Conservation (phyloP, 2,329 filamentous ascomycete species). For the Calonectria montana region DNA sequence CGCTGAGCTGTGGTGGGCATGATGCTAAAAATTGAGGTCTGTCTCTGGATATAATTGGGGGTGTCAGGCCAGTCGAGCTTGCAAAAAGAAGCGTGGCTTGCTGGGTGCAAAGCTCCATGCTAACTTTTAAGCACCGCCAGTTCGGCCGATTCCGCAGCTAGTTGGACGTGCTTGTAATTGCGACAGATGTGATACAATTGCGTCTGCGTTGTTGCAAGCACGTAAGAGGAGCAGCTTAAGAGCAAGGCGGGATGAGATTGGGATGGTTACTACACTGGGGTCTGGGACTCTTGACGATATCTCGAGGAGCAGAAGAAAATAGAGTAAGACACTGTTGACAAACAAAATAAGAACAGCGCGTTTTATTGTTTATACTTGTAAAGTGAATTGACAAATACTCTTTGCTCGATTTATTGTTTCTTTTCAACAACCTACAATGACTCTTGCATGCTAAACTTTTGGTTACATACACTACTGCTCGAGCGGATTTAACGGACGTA, state of each 20-base stretch:
- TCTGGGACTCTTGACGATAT: not conserved
- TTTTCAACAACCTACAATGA: not conserved
- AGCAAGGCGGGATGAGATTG: not conserved
- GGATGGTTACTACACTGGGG: not conserved
- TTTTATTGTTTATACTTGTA: not conserved
- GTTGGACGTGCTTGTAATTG: not conserved
- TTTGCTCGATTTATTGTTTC: not conserved
- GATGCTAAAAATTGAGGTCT: not conserved
- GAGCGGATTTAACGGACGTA: not conserved
- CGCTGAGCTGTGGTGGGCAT: slow-evolving; percentile 8
- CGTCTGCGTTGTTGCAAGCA: slow-evolving; percentile 4
- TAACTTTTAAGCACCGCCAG: not conserved
- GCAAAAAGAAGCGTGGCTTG: not conserved
- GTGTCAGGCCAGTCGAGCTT: not conserved
- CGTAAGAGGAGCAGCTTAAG: not conserved
- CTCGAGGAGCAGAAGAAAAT: no score
- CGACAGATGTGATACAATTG: slow-evolving; percentile 15
- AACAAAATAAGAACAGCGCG: no score
- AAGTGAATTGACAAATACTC: not conserved
- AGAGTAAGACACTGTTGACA: no score
- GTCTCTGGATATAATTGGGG: not conserved
- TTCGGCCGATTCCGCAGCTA: slow-evolving; percentile 4
- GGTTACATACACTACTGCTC: not conserved
- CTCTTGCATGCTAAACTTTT: not conserved
- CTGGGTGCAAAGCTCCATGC: not conserved